Evolutionary conservation across 139 green algal species (phyloP), one percentile per base, ranked within the genome.

Genomic region (Trebouxia sp.): DNA sequence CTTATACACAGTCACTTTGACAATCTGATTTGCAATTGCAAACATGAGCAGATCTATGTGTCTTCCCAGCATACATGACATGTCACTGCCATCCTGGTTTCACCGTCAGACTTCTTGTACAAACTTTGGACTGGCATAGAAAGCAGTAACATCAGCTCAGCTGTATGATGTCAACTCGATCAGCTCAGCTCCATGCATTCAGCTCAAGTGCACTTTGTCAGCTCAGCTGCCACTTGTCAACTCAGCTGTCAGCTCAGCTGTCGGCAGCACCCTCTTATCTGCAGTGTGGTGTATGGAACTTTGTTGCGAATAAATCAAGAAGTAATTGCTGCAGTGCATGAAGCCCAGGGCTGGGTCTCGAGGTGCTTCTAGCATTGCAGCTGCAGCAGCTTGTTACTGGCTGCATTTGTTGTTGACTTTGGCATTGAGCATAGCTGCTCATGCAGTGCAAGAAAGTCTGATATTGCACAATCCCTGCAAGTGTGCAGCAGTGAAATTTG

Each of bases 31-130:
- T 65, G 53, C 58, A 69, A 69, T 43, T 69, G n/a, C 58, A 69
- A 42, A 43, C 58, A 69, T 24, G 24, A 65, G 26, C 53, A 65
- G 53, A 41, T 69, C 30, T 43, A 42, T 43, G 58, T 69, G 30
- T 69, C 58, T 69, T 69, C 58, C 9, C 58, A 69, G 58, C 58
- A 43, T 69, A 69, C 58, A 69, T 69, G 58, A 69, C 58, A 69
- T 69, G 58, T 42, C 58, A 69, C 24, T 69, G 7, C 58, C 58
- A 69, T 42, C 28, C 20, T 65, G 53, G 30, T 69, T 69, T 24
- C 58, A 69, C 58, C 58, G 11, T 69, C 58, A 69, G 5, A 41
- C 24, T 69, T 69, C 58, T 3, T 69, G 58, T 69, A 69, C 58
- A 41, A 69, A 69, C 42, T 6, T 7, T 39, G 6, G n/a, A n/a